Conservation (phyloP, 1,284 basidiomycete species). For the Singerocomus inundabilis region DNA sequence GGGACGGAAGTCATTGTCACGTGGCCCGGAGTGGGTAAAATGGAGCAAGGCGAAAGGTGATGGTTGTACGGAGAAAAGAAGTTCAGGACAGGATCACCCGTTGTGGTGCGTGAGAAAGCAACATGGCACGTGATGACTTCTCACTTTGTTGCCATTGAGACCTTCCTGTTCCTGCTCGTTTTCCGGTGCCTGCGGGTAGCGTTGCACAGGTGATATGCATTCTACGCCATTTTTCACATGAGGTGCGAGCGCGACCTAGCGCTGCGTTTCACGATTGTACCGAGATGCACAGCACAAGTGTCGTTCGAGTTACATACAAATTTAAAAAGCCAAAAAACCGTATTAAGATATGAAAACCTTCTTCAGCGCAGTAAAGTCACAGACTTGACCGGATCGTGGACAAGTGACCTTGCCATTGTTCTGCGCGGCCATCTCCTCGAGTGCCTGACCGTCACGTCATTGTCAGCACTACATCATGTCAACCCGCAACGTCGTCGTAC, state of each 20-base stretch:
- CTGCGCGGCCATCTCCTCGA: conserved; percentile 80
- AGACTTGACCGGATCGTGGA: conserved; percentile 70
- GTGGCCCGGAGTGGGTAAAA: neutral
- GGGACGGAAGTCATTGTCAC: neutral
- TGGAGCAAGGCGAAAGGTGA: too few species aligned
- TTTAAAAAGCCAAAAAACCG: conserved; percentile 9
- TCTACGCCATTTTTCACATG: too few species aligned
- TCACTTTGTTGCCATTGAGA: too few species aligned
- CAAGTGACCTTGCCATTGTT: conserved; percentile 77
- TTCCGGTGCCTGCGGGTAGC: too few species aligned
- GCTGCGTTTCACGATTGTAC: neutral
- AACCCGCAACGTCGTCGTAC: conserved; percentile 43
- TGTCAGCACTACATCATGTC: conserved; percentile 8
- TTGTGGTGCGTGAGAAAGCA: conserved; percentile 16
- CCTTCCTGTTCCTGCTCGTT: too few species aligned
- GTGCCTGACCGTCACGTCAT: conserved; percentile 49
- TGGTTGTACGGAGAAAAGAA: neutral
- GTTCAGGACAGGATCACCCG: neutral
- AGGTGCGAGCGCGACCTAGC: too few species aligned
- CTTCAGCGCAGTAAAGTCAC: conserved; percentile 63
- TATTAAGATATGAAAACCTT: conserved; percentile 84
- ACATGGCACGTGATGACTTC: conserved; percentile 2
- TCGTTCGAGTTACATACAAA: conserved; percentile 22
- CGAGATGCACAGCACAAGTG: too few species aligned
- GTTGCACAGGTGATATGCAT: too few species aligned